phyloP scores from a whole-genome alignment of 306 rosid genomes.

The Cicer arietinum region DNA sequence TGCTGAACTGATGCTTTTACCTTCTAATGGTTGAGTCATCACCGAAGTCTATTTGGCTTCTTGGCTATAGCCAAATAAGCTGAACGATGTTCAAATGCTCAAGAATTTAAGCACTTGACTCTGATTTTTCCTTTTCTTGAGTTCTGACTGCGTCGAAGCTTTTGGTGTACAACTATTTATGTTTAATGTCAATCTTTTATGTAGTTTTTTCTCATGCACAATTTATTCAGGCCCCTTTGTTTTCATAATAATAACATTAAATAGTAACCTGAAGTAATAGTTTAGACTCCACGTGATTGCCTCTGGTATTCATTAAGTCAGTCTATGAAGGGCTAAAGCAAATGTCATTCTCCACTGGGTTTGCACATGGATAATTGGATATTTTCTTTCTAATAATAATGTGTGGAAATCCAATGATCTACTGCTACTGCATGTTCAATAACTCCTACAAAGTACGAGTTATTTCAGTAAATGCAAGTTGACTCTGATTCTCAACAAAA shows the following conservation, averaged over 20 bases:
- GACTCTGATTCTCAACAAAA: too few species aligned
- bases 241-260: neutral
- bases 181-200: conserved; percentile 6
- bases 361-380: neutral
- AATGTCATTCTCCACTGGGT: neutral
- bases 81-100: conserved; percentile 21
- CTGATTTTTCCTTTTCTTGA: conserved; percentile 12
- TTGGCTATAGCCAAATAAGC: conserved; percentile 20
- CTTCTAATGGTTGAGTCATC: conserved; percentile 11
- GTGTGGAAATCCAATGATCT: too few species aligned
- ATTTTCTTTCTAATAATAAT: neutral
- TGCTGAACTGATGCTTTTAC: conserved; percentile 3
- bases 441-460: too few species aligned
- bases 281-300: too few species aligned
- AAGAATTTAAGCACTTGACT: neutral
- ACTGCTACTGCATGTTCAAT: too few species aligned
- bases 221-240: conserved; percentile 15
- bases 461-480: too few species aligned
- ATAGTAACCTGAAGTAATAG: too few species aligned
- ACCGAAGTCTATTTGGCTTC: conserved; percentile 26
- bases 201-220: conserved; percentile 6
- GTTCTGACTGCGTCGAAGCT: neutral
- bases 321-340: conserved; percentile 1
- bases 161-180: conserved; percentile 15
- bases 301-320: neutral